These are phyloP conservation scores for Amphichorda felina DNA, from an alignment of 2,329 filamentous ascomycete species.

Conservation along the genomic window DNA sequence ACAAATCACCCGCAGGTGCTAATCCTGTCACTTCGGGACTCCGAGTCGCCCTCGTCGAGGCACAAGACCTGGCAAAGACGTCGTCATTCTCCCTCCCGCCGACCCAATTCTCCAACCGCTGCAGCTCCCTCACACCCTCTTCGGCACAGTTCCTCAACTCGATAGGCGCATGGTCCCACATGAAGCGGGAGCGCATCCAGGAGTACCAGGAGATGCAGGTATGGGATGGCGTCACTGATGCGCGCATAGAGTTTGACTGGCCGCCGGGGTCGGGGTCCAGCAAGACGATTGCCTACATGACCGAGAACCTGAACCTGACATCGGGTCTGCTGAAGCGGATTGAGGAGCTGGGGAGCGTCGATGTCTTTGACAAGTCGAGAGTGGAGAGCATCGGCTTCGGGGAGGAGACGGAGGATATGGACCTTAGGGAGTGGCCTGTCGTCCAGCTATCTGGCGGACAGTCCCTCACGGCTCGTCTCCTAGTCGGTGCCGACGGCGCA, in stretches of 20 bases:
- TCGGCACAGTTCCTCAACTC: slow-evolving; percentile 72
- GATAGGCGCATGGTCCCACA: slow-evolving; percentile 76
- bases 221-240: slow-evolving; percentile 87
- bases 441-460: slow-evolving; percentile 59
- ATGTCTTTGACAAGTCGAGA: slow-evolving; percentile 63
- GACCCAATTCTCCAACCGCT: slow-evolving; percentile 78
- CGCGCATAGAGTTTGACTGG: slow-evolving; percentile 84
- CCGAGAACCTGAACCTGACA: slow-evolving; percentile 84
- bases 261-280: slow-evolving; percentile 26
- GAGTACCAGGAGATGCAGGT: slow-evolving; percentile 95
- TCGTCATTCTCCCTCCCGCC: slow-evolving; percentile 54
- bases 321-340: slow-evolving; percentile 64
- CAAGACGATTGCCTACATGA: slow-evolving; percentile 85
- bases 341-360: slow-evolving; percentile 54
- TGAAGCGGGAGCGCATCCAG: slow-evolving; percentile 64
- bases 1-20: too few species aligned
- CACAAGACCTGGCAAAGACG: slow-evolving; percentile 66
- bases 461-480: slow-evolving; percentile 64
- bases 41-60: slow-evolving; percentile 80
- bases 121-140: slow-evolving; percentile 83
- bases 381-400: slow-evolving; percentile 76
- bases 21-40: slow-evolving; percentile 65
- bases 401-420: slow-evolving; percentile 51
- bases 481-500: slow-evolving; percentile 88
- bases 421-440: slow-evolving; percentile 81